phyloP scores from a whole-genome alignment of 2,329 filamentous ascomycete species.

The Talaromyces verruculosus region DNA sequence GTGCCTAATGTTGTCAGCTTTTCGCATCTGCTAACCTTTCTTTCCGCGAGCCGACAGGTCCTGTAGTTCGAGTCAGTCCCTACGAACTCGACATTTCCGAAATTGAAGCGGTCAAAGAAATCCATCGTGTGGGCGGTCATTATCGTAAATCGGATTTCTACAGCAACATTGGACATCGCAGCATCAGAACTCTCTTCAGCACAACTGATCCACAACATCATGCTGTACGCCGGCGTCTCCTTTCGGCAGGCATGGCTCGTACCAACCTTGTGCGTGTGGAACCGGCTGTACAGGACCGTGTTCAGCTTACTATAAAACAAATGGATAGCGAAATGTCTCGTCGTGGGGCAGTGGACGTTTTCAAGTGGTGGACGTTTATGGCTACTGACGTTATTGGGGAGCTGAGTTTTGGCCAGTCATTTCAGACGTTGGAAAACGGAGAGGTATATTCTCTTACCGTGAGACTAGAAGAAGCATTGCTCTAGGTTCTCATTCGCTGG shows the following conservation, averaged over 20 bases:
- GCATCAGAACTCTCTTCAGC: slow-evolving; percentile 41
- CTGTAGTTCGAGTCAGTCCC: slow-evolving; percentile 35
- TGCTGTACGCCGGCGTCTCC: slow-evolving; percentile 43
- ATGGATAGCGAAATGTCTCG: slow-evolving; percentile 49
- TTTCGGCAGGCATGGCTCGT: slow-evolving; percentile 37
- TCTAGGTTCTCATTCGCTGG: neutral
- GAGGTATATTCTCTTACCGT: slow-evolving; percentile 36
- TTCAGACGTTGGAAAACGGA: slow-evolving; percentile 53
- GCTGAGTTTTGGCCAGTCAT: slow-evolving; percentile 58
- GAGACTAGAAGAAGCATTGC: slow-evolving; percentile 13
- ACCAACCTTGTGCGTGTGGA: slow-evolving; percentile 34
- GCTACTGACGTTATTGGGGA: slow-evolving; percentile 57
- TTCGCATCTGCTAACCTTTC: neutral
- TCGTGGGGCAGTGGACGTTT: slow-evolving; percentile 45
- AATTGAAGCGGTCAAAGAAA: slow-evolving; percentile 31
- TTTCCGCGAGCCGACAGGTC: slow-evolving; percentile 25
- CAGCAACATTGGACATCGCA: slow-evolving; percentile 23
- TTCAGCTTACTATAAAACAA: slow-evolving; percentile 43
- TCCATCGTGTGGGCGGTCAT: slow-evolving; percentile 35
- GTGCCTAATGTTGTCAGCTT: no score
- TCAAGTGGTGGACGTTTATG: slow-evolving; percentile 58
- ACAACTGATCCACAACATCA: slow-evolving; percentile 44
- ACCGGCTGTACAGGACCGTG: slow-evolving; percentile 42
- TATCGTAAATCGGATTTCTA: slow-evolving; percentile 41
- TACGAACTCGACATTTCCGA: slow-evolving; percentile 43